These are phyloP conservation scores for Dothiorella sarmentorum DNA, from an alignment of 2,329 filamentous ascomycete genomes.

Conservation along the genomic window DNA sequence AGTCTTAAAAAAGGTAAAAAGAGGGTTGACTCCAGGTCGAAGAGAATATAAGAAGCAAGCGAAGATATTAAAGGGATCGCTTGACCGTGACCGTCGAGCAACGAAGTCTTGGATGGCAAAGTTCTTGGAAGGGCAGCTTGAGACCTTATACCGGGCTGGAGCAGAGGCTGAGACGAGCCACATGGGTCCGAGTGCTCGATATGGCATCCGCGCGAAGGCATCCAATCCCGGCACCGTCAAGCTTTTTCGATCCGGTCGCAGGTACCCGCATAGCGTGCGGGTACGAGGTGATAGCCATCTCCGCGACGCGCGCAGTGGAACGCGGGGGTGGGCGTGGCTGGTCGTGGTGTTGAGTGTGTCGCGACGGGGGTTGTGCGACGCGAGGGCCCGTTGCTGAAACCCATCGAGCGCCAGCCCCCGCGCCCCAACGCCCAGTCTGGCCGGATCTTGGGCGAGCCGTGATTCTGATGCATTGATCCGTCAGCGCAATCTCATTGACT, in stretches of 20 bases:
- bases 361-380: conserved; percentile 31
- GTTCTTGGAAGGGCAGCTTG: conserved; percentile 1
- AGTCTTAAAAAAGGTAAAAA: conserved; percentile 28
- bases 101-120: background rate
- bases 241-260: background rate
- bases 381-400: conserved; percentile 34
- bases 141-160: conserved; percentile 9
- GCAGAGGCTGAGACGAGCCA: background rate
- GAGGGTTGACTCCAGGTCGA: conserved; percentile 21
- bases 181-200: background rate
- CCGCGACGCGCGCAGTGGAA: background rate
- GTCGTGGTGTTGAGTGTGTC: conserved; percentile 9
- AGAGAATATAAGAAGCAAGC: conserved; percentile 6
- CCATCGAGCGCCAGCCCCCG: conserved; percentile 28
- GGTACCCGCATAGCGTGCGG: background rate
- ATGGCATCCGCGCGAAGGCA: conserved; percentile 4
- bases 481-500: background rate
- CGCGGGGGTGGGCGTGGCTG: background rate
- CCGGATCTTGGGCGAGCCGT: background rate
- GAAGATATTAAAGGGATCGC: conserved; percentile 10
- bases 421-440: background rate
- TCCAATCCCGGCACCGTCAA: background rate
- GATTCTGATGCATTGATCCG: background rate
- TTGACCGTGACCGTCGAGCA: background rate
- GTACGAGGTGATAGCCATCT: background rate